phyloP scores from a whole-genome alignment of 2,329 filamentous ascomycete species.

The Colletotrichum navitas region DNA sequence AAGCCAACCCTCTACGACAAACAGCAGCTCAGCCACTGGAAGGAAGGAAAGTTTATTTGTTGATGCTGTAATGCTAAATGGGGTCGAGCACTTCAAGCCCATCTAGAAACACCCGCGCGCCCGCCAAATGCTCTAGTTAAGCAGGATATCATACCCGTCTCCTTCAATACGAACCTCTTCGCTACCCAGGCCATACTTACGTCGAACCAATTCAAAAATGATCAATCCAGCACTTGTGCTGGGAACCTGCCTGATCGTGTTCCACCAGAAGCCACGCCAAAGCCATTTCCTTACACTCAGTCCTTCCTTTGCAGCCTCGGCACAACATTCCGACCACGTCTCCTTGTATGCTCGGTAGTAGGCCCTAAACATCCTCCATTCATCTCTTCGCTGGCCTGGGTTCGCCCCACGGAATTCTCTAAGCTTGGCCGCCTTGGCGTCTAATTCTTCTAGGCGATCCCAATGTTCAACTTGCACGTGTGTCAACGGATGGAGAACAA shows the following conservation, averaged over 20 bases:
- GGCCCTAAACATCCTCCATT: constrained; percentile 68
- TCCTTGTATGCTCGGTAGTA: constrained; percentile 80
- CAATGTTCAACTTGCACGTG: constrained; percentile 81
- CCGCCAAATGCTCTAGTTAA: constrained; percentile 54
- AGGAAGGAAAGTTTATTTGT: not conserved
- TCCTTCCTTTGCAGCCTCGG: constrained; percentile 68
- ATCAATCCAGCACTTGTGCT: constrained; percentile 83
- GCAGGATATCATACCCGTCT: constrained; percentile 79
- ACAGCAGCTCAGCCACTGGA: not conserved
- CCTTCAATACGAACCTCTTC: constrained; percentile 74
- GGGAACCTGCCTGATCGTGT: constrained; percentile 79
- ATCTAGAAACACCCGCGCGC: constrained; percentile 29
- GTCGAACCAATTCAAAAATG: constrained; percentile 81
- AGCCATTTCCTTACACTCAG: constrained; percentile 72
- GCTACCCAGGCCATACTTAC: constrained; percentile 75
- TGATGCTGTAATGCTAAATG: constrained; percentile 12
- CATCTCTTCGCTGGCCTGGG: constrained; percentile 51
- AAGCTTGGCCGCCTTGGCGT: constrained; percentile 67
- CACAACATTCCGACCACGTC: constrained; percentile 71
- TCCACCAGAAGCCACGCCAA: constrained; percentile 79
- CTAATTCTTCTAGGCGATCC: constrained; percentile 78
- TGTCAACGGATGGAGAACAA: constrained; percentile 77
- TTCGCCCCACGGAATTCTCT: constrained; percentile 50
- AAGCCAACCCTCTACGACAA: not conserved
- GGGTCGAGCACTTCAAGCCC: constrained; percentile 26